Evolutionary conservation across 192 early-diverging fungal species (phyloP), one percentile per base, ranked within the genome.

Genomic region (Gonapodya prolifera): DNA sequence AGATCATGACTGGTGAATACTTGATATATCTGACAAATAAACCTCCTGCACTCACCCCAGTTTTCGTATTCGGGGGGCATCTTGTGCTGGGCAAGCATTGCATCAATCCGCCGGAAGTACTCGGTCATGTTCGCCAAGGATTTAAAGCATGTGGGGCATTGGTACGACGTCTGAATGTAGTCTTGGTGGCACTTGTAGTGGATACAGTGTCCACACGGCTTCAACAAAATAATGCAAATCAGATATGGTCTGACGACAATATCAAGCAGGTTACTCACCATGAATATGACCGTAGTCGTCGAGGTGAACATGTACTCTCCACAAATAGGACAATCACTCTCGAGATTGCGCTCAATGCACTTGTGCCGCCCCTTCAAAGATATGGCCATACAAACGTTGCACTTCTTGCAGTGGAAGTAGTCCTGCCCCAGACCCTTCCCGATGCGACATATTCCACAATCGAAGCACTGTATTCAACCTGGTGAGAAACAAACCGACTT

Each of bases 321-420:
- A 85, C 97, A 99, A 76, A 99, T 96, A 1, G 96, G 95, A 77
- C 97, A 99, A 81, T 98, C 92, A 75, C 90, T 88, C 78, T 96
- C 94, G 35, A 99, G 78, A 61, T 93, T 94, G 73, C 91, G 86
- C 81, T 99, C 97, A 70, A 93, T 94, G 80, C 97, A 99, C 70
- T 91, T 88, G 82, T 99, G 97, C 13, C 86, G 85, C 33, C 89
- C 86, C 77, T 92, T 89, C 18, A 92, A 85, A 31, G 80, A 69
- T 18, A 94, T 90, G 13, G 87, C 87, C 87, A 99, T 93, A 79
- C 97, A 99, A 0, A 94, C 91, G 71, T 96, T 93, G 77, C 97
- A 99, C 34, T 89, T 91, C 61, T 87, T 83, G 84, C 97, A 99
- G 77, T 99, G 97, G 81, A 93, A 96, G 78, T 91, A 99, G 77